A percentile compares a stretch with the other conserved stretches of the same genome.
Conservation (phyloP, 2,329 filamentous ascomycete genomes). For the Diaporthe caulivora region DNA sequence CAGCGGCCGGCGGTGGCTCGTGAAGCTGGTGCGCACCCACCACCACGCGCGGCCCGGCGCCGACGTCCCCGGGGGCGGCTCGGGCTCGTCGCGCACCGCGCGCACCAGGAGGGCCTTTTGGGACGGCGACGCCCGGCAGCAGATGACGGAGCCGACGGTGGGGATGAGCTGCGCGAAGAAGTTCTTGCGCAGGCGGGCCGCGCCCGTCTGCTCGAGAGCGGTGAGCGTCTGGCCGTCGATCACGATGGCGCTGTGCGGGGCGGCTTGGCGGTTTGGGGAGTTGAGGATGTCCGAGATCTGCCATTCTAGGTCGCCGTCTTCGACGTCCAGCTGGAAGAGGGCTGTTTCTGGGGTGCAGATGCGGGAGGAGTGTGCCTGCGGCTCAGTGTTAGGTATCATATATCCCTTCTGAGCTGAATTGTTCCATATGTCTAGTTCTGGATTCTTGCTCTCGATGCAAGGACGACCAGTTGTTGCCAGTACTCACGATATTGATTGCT, state of each 20-base stretch:
- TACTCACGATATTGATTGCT: conserved; percentile 79
- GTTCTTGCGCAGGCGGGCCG: conserved; percentile 51
- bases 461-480: too few relatives aligned
- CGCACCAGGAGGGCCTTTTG: conserved; percentile 93
- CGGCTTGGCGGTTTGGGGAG: conserved; percentile 74
- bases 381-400: not conserved
- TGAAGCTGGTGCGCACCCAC: conserved; percentile 16
- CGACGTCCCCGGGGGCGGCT: not conserved
- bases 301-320: conserved; percentile 72
- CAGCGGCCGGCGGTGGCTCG: conserved; percentile 51
- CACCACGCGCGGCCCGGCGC: not conserved
- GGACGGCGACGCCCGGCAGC: conserved; percentile 88
- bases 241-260: conserved; percentile 83
- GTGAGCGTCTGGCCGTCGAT: conserved; percentile 72
- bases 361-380: conserved; percentile 73
- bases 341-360: conserved; percentile 81
- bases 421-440: not conserved
- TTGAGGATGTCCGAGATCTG: conserved; percentile 74
- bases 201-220: conserved; percentile 43
- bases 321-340: conserved; percentile 78
- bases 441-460: not conserved
- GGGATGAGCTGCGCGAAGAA: conserved; percentile 86
- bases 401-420: too few relatives aligned
- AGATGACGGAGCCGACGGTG: conserved; percentile 90
- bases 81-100: conserved; percentile 70